Evolutionary conservation across 345 rosid genomes (phyloP).

Genomic region (Erysimum cheiranthoides): DNA sequence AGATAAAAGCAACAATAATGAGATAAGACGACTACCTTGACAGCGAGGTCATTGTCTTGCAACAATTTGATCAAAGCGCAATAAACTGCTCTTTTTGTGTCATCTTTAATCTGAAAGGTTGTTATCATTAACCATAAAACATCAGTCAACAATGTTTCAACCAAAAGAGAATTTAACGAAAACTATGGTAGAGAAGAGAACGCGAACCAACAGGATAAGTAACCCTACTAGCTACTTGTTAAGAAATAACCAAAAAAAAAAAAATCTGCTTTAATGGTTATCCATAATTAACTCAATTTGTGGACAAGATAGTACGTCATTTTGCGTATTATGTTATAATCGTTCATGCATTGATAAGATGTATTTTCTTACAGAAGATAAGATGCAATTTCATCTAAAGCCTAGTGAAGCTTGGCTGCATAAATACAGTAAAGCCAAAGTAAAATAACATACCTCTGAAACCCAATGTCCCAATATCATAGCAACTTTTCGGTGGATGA

Average conservation of each 20-base stretch:
- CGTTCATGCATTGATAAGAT: background rate
- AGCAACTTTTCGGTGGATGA: slow-evolving; percentile 95
- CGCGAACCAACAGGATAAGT: background rate
- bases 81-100: slow-evolving; percentile 87
- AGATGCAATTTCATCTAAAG: slow-evolving; percentile 10
- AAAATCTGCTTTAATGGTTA: slow-evolving; percentile 11
- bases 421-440: slow-evolving; percentile 17
- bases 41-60: slow-evolving; percentile 83
- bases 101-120: slow-evolving; percentile 80
- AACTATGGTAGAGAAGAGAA: slow-evolving; percentile 14
- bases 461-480: slow-evolving; percentile 98
- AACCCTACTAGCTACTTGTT: background rate
- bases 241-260: background rate
- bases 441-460: slow-evolving; percentile 74
- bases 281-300: slow-evolving; percentile 20
- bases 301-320: slow-evolving; percentile 24
- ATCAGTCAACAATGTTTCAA: slow-evolving; percentile 12
- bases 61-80: slow-evolving; percentile 86
- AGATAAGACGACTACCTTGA: slow-evolving; percentile 62
- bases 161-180: background rate
- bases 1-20: slow-evolving; percentile 14
- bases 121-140: slow-evolving; percentile 40
- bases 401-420: slow-evolving; percentile 18
- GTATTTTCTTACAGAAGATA: background rate
- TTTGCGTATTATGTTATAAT: slow-evolving; percentile 24